A percentile compares a stretch with the other conserved stretches of the same genome.
phyloP scores from a whole-genome alignment of 83 land plant genomes.

The Diphasiastrum complanatum region DNA sequence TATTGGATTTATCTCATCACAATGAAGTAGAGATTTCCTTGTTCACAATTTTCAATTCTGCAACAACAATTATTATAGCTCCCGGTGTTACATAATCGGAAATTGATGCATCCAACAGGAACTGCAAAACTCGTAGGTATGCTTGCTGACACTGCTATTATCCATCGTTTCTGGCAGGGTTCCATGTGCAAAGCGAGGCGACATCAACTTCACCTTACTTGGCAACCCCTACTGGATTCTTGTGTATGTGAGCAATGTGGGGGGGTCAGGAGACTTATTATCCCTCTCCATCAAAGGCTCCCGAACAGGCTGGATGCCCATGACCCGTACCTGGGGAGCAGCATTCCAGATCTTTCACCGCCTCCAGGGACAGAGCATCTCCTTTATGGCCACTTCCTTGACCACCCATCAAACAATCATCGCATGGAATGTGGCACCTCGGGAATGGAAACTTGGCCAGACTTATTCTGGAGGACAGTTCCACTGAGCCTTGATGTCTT shows the following conservation, averaged over 20 bases:
- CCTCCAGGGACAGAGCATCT: slow-evolving; percentile 45
- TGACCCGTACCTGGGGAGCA: slow-evolving; percentile 59
- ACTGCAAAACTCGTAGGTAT: too few species aligned
- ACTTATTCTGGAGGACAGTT: slow-evolving; percentile 41
- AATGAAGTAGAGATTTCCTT: too few species aligned
- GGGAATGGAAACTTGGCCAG: slow-evolving; percentile 36
- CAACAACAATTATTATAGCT: too few species aligned
- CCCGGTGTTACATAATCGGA: too few species aligned
- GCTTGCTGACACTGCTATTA: too few species aligned
- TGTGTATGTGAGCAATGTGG: slow-evolving; percentile 55
- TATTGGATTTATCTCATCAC: too few species aligned
- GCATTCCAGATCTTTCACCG: slow-evolving; percentile 49
- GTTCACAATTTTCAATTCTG: too few species aligned
- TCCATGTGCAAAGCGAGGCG: slow-evolving; percentile 33
- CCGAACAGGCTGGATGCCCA: slow-evolving; percentile 44
- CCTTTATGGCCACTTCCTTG: slow-evolving; percentile 44
- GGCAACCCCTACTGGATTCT: slow-evolving; percentile 54
- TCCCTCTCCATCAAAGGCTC: slow-evolving; percentile 42
- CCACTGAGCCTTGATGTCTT: too few species aligned
- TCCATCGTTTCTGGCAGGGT: slow-evolving; percentile 46
- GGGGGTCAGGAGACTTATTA: slow-evolving; percentile 43
- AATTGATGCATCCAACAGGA: too few species aligned
- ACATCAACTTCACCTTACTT: slow-evolving; percentile 34
- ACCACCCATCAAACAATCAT: slow-evolving; percentile 33
- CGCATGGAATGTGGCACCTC: slow-evolving; percentile 41